Percentiles rank a stretch among this genome's conserved stretches.
Conservation (phyloP, 208 protist genomes). For the Leishmania turanica region DNA sequence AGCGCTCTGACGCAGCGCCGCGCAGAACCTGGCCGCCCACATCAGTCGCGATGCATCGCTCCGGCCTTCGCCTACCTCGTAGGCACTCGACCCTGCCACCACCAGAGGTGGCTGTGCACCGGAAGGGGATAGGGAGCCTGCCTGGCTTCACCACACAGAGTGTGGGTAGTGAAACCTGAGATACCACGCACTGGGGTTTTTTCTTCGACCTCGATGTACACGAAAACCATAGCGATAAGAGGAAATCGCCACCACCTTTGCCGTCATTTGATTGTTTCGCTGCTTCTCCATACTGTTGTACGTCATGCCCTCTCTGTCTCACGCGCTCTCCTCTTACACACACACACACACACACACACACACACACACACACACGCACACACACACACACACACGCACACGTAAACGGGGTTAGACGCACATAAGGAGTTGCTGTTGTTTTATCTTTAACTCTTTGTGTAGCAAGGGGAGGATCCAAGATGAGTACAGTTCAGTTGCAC, state of each 20-base stretch:
- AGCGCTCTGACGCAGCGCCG: neutral
- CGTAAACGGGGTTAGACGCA: neutral
- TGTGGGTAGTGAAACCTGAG: neutral
- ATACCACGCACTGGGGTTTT: neutral
- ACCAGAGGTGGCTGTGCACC: neutral
- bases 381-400: neutral
- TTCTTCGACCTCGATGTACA: neutral
- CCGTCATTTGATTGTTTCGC: neutral
- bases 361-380: neutral
- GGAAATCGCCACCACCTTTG: neutral
- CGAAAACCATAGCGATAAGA: neutral
- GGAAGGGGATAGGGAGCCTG: neutral
- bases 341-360: neutral
- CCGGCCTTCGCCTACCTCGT: neutral
- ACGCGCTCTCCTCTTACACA: neutral
- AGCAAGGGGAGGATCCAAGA: neutral
- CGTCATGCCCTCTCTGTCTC: neutral
- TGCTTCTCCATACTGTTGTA: neutral
- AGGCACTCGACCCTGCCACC: neutral
- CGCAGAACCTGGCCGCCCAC: neutral
- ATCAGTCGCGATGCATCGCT: neutral
- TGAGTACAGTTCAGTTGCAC: conserved; percentile 29
- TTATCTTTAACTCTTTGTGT: neutral
- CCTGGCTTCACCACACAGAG: neutral
- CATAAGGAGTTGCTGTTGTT: neutral